phyloP scores from a whole-genome alignment of 306 rosid species.

The Canavalia gladiata region DNA sequence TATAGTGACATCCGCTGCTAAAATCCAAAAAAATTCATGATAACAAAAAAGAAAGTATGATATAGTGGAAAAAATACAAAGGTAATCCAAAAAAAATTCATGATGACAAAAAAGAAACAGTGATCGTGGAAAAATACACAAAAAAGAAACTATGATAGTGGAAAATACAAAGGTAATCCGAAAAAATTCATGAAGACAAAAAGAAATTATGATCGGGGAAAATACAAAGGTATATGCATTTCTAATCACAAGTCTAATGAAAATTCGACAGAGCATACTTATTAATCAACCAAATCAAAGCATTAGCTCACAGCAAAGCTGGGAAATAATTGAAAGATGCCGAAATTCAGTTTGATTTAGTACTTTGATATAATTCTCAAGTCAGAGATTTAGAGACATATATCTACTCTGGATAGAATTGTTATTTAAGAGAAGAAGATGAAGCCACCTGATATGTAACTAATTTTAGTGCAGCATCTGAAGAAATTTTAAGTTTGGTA shows the following conservation, averaged over 20 bases:
- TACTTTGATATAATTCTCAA: slow-evolving; percentile 25
- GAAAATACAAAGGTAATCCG: neutral
- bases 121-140: neutral
- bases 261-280: slow-evolving; percentile 6
- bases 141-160: neutral
- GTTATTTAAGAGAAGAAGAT: slow-evolving; percentile 72
- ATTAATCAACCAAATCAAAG: slow-evolving; percentile 41
- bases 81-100: neutral
- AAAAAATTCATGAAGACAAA: neutral
- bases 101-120: neutral
- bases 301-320: slow-evolving; percentile 25
- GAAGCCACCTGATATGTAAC: slow-evolving; percentile 85
- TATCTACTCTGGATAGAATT: slow-evolving; percentile 59
- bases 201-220: neutral
- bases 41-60: neutral
- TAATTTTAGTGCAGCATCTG: slow-evolving; percentile 89
- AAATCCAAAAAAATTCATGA: neutral
- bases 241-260: slow-evolving; percentile 18
- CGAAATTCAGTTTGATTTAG: slow-evolving; percentile 29
- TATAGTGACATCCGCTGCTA: neutral
- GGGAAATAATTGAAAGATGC: slow-evolving; percentile 17
- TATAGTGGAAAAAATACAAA: neutral
- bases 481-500: slow-evolving; percentile 80
- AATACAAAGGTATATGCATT: neutral
- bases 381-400: slow-evolving; percentile 38